These are phyloP conservation scores for Silene uniflora DNA, from an alignment of 148 eudicot species.

Conservation along the genomic window DNA sequence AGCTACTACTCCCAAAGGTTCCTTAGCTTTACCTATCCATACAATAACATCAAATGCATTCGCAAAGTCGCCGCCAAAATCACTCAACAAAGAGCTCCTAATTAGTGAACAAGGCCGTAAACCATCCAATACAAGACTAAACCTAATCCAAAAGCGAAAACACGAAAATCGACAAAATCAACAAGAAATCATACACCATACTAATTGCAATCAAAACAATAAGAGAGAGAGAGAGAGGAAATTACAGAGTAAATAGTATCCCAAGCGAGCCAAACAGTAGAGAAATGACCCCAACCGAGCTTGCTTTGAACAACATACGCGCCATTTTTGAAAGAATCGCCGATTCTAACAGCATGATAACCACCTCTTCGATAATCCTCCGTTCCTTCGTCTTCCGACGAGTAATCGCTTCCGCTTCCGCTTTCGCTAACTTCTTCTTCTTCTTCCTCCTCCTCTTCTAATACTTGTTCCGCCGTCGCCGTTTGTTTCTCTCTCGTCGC, in stretches of 20 bases:
- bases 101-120: neutral
- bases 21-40: no score
- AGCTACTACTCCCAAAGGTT: no score
- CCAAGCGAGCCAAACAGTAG: conserved; percentile 94
- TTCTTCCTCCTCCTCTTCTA: conserved; percentile 15
- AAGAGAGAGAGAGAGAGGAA: neutral
- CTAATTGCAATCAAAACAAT: neutral
- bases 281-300: conserved; percentile 95
- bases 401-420: conserved; percentile 36
- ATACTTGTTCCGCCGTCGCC: conserved; percentile 22
- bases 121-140: no score
- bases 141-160: no score
- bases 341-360: conserved; percentile 70
- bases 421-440: conserved; percentile 40
- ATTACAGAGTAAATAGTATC: conserved; percentile 48
- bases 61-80: no score
- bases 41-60: no score
- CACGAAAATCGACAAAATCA: no score
- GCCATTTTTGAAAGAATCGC: conserved; percentile 65
- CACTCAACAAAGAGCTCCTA: no score
- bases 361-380: conserved; percentile 57
- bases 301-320: conserved; percentile 68
- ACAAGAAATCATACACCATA: no score
- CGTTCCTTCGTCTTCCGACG: conserved; percentile 53
- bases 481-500: conserved; percentile 19